Base-by-base conservation (phyloP, 2,329 filamentous ascomycete species). In the Fusarium sp. region DNA sequence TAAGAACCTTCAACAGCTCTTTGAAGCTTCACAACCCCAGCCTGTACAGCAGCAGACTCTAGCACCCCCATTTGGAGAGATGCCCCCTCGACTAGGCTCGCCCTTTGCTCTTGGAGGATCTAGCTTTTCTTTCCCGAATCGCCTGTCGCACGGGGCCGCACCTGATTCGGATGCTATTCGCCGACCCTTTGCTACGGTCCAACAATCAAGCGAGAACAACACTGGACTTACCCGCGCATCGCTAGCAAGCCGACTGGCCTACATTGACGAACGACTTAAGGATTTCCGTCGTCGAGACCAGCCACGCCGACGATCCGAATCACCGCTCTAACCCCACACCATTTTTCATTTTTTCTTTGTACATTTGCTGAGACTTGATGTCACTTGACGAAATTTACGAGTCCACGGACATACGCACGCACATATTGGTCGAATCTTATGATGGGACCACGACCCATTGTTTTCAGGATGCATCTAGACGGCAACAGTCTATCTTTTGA, bases 71-170 rank as follows among this genome's bases (percentile, higher is more conserved):
- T 74, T 76, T 2, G 76, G 76, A 4, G 67, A 70, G 41, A 79
- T 79, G 3, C 84, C 83, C 42, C 80, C 83, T 16, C 83, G 87
- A 9, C 81, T 90, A 6, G 86, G 88, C 30, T 90, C 88, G 7
- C 88, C 88, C 0, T 90, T 90, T 67, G 79, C 83, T 10, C 81
- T 81, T 34, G 76, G 81, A 12, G 81, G 77, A 58, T 81, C 84
- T 14, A 88, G 85, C 76, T 84, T 88, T 72, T 90, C 88, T 46
- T 88, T 90, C 66, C 88, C 89, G n/a, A 87, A 86, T 61, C 84
- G 88, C 42, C 76, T 85, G 30, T 84, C 82, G 31, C 83, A 84
- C 68, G 81, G 83, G 4, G 78, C 80, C 14, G 81, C 79, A 42
- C 79, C 87, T 34, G 83, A 85, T 49, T 71, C 83, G 51, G 80